Conservation (phyloP, 1,284 basidiomycete genomes). For the Ganoderma leucocontextum region DNA sequence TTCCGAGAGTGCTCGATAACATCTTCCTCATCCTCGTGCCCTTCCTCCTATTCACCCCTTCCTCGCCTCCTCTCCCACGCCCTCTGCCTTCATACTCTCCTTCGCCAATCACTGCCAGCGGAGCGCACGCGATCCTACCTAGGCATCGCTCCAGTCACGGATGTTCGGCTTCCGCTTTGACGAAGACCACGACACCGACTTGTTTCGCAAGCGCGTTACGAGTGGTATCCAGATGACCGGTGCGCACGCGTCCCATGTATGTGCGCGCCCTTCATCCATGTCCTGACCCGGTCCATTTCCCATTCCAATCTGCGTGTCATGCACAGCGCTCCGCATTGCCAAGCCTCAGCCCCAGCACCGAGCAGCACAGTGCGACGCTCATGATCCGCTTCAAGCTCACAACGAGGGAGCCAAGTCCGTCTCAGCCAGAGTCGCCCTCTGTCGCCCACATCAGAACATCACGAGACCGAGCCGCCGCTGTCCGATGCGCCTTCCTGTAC, state of each 20-base stretch:
- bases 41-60: slow-evolving; percentile 35
- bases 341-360: slow-evolving; percentile 26
- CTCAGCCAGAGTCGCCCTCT: too few species aligned
- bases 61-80: slow-evolving; percentile 39
- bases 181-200: slow-evolving; percentile 67
- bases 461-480: too few species aligned
- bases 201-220: slow-evolving; percentile 60
- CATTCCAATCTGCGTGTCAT: background rate
- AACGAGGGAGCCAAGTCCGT: too few species aligned
- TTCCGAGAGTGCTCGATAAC: slow-evolving; percentile 46
- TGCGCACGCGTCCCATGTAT: slow-evolving; percentile 17
- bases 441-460: too few species aligned
- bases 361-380: too few species aligned
- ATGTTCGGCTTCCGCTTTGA: slow-evolving; percentile 84
- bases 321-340: background rate
- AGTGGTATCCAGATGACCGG: slow-evolving; percentile 30
- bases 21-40: slow-evolving; percentile 45
- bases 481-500: too few species aligned
- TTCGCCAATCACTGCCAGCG: too few species aligned
- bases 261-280: too few species aligned
- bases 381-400: too few species aligned
- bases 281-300: slow-evolving; percentile 1
- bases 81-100: slow-evolving; percentile 34
- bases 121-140: too few species aligned
- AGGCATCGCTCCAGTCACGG: slow-evolving; percentile 68